A percentile compares a stretch with the other conserved stretches of the same genome.
Evolutionary conservation across 2,329 filamentous ascomycete genomes (phyloP).

Genomic region (Xylaria sp.): DNA sequence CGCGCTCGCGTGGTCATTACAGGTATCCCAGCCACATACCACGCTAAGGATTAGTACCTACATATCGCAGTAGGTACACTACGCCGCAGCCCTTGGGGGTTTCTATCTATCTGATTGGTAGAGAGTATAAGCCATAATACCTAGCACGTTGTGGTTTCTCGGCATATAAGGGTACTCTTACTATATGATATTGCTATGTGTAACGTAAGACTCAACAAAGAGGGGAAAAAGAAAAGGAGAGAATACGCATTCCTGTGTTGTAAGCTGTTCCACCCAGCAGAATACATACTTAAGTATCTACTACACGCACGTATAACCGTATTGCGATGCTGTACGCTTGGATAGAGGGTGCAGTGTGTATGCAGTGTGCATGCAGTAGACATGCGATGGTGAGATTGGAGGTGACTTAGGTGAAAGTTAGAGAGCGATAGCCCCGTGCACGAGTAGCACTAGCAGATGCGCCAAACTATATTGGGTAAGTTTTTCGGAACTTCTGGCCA

Average conservation of each 20-base stretch:
- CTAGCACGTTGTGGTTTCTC: background rate
- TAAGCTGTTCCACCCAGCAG: background rate
- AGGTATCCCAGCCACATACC: constrained; percentile 5
- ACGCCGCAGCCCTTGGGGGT: background rate
- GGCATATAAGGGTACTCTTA: background rate
- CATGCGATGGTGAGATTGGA: background rate
- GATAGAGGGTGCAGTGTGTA: background rate
- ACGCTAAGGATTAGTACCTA: constrained; percentile 8
- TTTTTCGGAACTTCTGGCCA: constrained; percentile 15
- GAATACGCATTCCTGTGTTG: no score
- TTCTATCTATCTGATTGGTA: background rate
- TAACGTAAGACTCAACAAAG: no score
- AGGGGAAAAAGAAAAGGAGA: no score
- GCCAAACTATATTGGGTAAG: constrained; percentile 15
- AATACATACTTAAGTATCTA: background rate
- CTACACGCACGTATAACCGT: background rate
- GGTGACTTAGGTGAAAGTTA: background rate
- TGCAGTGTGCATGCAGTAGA: background rate
- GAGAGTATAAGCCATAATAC: background rate
- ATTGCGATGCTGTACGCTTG: background rate
- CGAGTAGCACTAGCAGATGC: no score
- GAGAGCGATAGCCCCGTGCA: constrained; percentile 2
- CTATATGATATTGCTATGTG: no score
- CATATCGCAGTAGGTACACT: background rate
- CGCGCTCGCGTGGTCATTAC: background rate